Evolutionary conservation across 2,329 filamentous ascomycete genomes (phyloP).

Genomic region (Rhynchosporium graminicola): DNA sequence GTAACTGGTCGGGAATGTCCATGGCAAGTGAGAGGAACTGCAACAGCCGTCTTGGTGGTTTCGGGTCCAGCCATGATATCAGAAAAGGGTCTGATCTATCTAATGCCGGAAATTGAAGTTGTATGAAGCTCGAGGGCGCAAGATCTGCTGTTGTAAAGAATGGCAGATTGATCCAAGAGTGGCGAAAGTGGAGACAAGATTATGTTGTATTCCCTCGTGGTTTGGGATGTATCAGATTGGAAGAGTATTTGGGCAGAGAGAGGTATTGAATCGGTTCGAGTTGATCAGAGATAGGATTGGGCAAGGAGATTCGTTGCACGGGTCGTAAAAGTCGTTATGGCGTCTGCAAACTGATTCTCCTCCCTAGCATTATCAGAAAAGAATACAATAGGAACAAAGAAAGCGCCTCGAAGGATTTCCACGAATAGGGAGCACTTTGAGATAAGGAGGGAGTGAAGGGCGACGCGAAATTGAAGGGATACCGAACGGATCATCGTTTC

Average conservation of each 20-base stretch:
- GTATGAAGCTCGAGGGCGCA: conserved; percentile 5
- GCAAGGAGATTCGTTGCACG: conserved; percentile 40
- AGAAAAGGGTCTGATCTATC: conserved; percentile 7
- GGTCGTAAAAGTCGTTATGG: conserved; percentile 39
- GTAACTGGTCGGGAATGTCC: conserved; percentile 75
- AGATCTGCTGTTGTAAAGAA: conserved; percentile 7
- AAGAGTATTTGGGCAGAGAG: neutral
- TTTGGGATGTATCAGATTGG: conserved; percentile 4
- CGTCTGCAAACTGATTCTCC: conserved; percentile 21
- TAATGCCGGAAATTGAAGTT: conserved; percentile 1
- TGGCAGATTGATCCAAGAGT: neutral
- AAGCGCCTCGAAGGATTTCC: conserved; percentile 30
- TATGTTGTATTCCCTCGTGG: neutral
- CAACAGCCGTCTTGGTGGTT: conserved; percentile 47
- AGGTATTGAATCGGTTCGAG: conserved; percentile 14
- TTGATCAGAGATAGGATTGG: conserved; percentile 22
- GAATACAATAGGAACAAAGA: conserved; percentile 18
- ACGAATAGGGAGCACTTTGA: conserved; percentile 29
- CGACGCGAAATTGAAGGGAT: neutral
- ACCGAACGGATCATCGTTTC: neutral
- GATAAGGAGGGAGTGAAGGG: conserved; percentile 17
- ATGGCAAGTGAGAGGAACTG: conserved; percentile 72
- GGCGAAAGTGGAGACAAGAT: neutral
- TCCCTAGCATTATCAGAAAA: conserved; percentile 16
- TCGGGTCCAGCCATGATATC: conserved; percentile 36